phyloP scores from a whole-genome alignment of 176 grass and related monocot species.

The Panicum miliaceum region DNA sequence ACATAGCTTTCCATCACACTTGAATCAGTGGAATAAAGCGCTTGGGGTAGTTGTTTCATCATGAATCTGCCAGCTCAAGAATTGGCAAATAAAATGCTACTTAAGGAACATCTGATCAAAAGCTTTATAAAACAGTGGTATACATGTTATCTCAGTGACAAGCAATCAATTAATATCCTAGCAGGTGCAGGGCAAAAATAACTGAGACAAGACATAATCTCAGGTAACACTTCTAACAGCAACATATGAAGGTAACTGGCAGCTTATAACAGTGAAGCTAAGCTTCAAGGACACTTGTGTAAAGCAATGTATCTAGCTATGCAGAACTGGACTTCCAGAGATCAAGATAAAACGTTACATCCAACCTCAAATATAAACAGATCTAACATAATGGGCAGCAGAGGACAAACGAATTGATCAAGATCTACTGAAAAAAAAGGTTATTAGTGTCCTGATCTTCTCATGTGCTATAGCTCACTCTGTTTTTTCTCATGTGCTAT shows the following conservation, averaged over 20 bases:
- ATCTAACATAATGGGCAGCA: too few species aligned
- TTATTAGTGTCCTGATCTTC: too few species aligned
- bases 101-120: neutral
- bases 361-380: too few species aligned
- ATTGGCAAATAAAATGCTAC: neutral
- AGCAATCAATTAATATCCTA: too few species aligned
- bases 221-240: neutral
- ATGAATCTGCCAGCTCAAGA: conserved; percentile 38
- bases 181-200: neutral
- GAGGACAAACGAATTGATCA: neutral
- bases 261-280: neutral
- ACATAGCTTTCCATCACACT: conserved; percentile 45
- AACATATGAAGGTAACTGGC: too few species aligned
- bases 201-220: neutral
- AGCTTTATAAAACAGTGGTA: neutral
- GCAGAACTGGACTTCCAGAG: too few species aligned
- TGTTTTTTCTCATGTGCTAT: too few species aligned
- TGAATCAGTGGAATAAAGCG: conserved; percentile 42
- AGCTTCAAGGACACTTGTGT: neutral
- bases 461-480: too few species aligned
- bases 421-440: neutral
- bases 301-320: neutral
- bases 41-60: conserved; percentile 45
- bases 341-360: too few species aligned
- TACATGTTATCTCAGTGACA: neutral